Percentiles rank a stretch among this genome's conserved stretches.
Conservation (phyloP, 164 flowering plant species). For the Santalum album region DNA sequence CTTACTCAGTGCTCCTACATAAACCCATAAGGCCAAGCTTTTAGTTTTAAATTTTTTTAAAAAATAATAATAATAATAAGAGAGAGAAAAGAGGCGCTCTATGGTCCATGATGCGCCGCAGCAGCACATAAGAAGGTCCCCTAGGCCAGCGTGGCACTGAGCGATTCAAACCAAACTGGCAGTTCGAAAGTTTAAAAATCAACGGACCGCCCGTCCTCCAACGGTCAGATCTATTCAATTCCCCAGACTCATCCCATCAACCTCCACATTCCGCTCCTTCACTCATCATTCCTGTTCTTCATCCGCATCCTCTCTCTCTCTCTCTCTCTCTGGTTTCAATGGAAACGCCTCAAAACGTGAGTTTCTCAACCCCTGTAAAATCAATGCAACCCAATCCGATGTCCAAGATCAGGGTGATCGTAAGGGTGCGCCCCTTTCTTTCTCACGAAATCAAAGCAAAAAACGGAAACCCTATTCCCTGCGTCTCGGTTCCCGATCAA, state of each 20-base stretch:
- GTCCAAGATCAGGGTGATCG: conserved; percentile 67
- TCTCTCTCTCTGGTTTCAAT: no score
- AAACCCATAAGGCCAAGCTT: no score
- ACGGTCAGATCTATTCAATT: no score
- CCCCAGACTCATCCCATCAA: no score
- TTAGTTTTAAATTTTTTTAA: no score
- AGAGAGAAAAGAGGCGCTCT: not conserved
- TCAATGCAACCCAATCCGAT: conserved; percentile 11
- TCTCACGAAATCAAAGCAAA: conserved; percentile 30
- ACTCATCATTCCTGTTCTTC: no score
- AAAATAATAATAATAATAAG: no score
- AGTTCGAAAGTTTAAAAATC: not conserved
- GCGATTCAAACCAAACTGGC: not conserved
- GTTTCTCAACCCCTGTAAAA: conserved; percentile 13
- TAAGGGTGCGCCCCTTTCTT: conserved; percentile 79
- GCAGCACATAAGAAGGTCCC: not conserved
- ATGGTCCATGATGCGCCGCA: not conserved
- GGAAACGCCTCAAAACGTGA: not conserved
- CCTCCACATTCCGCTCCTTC: no score
- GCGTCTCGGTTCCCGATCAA: conserved; percentile 35
- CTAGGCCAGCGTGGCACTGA: not conserved
- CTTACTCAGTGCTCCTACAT: no score
- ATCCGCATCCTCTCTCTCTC: no score
- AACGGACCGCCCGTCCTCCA: no score
- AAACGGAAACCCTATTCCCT: conserved; percentile 24